Conservation (phyloP, 768 basidiomycete genomes). For the Tephrocybe rancida region DNA sequence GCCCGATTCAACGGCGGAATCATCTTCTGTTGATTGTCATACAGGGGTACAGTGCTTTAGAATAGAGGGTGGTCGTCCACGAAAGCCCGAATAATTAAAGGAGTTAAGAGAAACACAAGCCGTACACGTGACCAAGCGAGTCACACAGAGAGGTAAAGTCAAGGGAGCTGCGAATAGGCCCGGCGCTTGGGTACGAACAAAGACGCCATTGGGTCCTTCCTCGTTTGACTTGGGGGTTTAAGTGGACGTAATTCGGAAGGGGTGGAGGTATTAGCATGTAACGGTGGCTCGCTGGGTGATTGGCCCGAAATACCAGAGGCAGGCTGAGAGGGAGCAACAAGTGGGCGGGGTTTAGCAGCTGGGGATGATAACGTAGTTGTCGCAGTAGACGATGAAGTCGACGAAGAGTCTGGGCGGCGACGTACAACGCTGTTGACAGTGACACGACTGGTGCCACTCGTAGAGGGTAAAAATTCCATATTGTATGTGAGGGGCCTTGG, state of each 20-base stretch:
- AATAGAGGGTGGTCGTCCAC: background rate
- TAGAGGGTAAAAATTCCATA: constrained; percentile 31
- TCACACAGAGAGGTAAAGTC: constrained; percentile 20
- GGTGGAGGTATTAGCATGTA: constrained; percentile 13
- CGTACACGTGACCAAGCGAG: constrained; percentile 1
- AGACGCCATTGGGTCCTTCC: constrained; percentile 65
- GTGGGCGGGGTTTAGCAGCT: constrained; percentile 14
- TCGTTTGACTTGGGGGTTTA: constrained; percentile 41
- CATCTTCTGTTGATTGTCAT: no score
- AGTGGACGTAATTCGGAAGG: constrained; percentile 31
- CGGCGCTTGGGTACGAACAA: constrained; percentile 80
- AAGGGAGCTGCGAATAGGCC: constrained; percentile 55
- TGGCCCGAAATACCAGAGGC: constrained; percentile 5
- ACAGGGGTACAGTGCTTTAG: background rate
- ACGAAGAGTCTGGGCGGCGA: constrained; percentile 30
- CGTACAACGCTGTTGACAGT: constrained; percentile 53
- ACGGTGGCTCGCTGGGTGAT: constrained; percentile 10
- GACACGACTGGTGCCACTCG: constrained; percentile 41
- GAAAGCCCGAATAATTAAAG: background rate
- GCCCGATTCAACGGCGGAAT: no score
- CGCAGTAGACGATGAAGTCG: background rate
- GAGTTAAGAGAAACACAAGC: background rate
- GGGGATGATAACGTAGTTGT: constrained; percentile 14
- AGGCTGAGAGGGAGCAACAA: constrained; percentile 16
- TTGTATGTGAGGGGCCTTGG: constrained; percentile 35